phyloP scores from a whole-genome alignment of 31 red algal species.

The Odonthalia washingtoniensis region DNA sequence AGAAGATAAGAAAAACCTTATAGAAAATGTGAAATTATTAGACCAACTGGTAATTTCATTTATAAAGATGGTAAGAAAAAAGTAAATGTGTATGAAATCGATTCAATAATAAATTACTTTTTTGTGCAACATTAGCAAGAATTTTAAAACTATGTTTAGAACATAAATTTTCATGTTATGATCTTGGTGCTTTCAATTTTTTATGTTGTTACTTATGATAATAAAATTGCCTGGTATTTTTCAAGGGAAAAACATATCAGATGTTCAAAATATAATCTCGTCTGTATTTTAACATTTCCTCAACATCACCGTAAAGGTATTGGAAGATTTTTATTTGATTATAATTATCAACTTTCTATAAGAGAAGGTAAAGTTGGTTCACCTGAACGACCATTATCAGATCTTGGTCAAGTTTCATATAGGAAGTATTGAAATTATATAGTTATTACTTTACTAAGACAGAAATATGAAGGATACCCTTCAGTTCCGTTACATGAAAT shows the following conservation, averaged over 20 bases:
- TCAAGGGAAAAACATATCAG: constrained; percentile 74
- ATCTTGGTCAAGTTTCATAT: constrained; percentile 81
- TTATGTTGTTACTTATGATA: constrained; percentile 69
- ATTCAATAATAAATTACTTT: constrained; percentile 46
- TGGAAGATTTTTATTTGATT: constrained; percentile 74
- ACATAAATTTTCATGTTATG: constrained; percentile 84
- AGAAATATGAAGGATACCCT: constrained; percentile 7
- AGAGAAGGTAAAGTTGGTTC: constrained; percentile 69
- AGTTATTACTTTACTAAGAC: constrained; percentile 41
- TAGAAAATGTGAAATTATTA: constrained; percentile 47
- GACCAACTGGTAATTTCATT: constrained; percentile 61
- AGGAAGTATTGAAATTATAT: constrained; percentile 65
- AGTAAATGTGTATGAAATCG: constrained; percentile 74
- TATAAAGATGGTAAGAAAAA: constrained; percentile 46
- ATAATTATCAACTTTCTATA: constrained; percentile 84
- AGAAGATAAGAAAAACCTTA: constrained; percentile 42
- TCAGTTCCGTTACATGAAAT: constrained; percentile 51
- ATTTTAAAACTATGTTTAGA: constrained; percentile 85
- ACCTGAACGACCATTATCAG: constrained; percentile 81
- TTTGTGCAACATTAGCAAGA: constrained; percentile 26
- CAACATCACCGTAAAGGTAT: constrained; percentile 83
- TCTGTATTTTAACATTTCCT: constrained; percentile 88
- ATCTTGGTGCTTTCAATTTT: constrained; percentile 86
- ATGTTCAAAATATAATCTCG: constrained; percentile 69
- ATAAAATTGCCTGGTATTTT: constrained; percentile 79